These are phyloP conservation scores for Fusarium pseudocircinatum DNA, from an alignment of 2,329 filamentous ascomycete species.

Conservation along the genomic window DNA sequence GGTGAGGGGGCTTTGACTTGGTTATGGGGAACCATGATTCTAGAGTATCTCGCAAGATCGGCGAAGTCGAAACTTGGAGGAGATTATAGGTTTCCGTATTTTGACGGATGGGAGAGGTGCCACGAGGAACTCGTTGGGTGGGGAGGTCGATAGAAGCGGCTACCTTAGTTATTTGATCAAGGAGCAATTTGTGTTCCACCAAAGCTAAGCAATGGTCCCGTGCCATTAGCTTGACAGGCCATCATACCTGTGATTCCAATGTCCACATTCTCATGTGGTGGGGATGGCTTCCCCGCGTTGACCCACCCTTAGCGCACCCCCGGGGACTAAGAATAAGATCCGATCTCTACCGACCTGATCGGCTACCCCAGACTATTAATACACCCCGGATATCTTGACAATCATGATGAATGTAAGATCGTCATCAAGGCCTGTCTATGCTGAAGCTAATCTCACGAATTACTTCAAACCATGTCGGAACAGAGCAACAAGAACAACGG, in stretches of 20 bases:
- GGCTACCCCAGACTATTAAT: neutral
- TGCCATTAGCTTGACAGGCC: too few species aligned
- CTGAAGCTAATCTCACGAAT: neutral
- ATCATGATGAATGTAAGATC: neutral
- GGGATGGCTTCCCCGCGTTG: neutral
- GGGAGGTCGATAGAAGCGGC: neutral
- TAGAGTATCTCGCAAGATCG: constrained; percentile 7
- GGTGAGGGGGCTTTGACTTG: neutral
- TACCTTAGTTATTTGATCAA: too few species aligned
- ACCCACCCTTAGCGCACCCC: neutral
- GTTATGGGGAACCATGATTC: constrained; percentile 4
- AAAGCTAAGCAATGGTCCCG: too few species aligned
- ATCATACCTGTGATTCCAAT: neutral
- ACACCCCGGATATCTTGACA: neutral
- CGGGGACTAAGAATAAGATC: neutral
- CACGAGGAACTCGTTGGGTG: neutral
- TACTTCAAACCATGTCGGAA: neutral
- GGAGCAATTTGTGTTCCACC: too few species aligned
- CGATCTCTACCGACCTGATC: neutral
- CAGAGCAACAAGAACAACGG: neutral
- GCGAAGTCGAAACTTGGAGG: neutral
- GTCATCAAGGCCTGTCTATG: neutral
- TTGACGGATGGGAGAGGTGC: constrained; percentile 11
- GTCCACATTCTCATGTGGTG: neutral
- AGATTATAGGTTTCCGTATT: neutral